Evolutionary conservation across 2,329 filamentous ascomycete species (phyloP).

Genomic region (Monilinia fructicola): DNA sequence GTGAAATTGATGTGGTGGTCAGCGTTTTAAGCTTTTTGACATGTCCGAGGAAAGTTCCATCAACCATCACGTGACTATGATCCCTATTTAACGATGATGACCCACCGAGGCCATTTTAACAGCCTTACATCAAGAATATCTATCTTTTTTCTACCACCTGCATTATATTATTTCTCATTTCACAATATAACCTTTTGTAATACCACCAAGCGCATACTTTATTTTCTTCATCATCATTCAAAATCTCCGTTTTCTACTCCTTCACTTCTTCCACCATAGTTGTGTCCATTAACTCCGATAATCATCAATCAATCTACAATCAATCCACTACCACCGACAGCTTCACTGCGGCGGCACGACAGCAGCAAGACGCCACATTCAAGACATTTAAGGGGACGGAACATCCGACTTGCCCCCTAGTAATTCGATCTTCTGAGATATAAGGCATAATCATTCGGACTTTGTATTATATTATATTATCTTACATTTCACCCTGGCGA

Average conservation of each 20-base stretch:
- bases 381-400: not conserved
- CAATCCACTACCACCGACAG: too few species aligned
- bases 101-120: too few species aligned
- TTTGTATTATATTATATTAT: not conserved
- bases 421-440: not conserved
- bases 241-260: not conserved
- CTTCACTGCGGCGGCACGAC: not conserved
- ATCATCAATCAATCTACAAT: slow-evolving; percentile 1
- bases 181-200: not conserved
- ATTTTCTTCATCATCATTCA: not conserved
- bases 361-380: not conserved
- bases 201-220: not conserved
- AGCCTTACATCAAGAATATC: too few species aligned
- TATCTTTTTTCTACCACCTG: too few species aligned
- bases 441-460: too few species aligned
- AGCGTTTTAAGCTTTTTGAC: too few species aligned
- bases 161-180: too few species aligned
- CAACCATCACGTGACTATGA: too few species aligned
- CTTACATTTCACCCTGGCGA: not conserved
- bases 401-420: slow-evolving; percentile 1
- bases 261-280: not conserved
- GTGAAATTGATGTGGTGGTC: too few species aligned
- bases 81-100: too few species aligned
- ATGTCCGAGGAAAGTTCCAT: too few species aligned
- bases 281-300: slow-evolving; percentile 17